Evolutionary conservation across 2,329 filamentous ascomycete species (phyloP).

Genomic region (Dactylonectria macrodidyma): DNA sequence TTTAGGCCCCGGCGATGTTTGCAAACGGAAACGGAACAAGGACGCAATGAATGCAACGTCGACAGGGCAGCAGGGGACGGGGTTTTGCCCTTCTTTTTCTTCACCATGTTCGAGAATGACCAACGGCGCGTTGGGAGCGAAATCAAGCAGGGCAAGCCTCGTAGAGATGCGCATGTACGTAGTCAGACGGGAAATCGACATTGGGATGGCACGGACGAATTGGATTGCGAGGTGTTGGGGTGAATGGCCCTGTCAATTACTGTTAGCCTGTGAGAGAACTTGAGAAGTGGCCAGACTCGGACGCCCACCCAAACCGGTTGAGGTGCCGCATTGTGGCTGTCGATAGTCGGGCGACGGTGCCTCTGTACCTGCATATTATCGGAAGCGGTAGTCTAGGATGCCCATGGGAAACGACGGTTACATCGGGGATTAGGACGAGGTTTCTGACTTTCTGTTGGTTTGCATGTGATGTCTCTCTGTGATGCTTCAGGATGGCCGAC

Average conservation of each 20-base stretch:
- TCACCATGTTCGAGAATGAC: not conserved
- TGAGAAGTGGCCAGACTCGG: not conserved
- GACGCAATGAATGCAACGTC: not conserved
- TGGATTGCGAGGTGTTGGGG: not conserved
- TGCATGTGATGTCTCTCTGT: not conserved
- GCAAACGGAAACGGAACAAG: conserved; percentile 12
- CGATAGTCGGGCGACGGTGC: conserved; percentile 17
- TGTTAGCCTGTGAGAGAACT: too few species aligned
- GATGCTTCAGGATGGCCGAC: not conserved
- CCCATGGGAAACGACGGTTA: conserved; percentile 17
- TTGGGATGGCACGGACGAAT: conserved; percentile 26
- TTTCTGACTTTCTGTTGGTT: not conserved
- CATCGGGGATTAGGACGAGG: conserved; percentile 24
- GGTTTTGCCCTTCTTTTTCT: not conserved
- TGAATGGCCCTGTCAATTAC: not conserved
- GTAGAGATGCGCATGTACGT: not conserved
- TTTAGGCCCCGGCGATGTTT: not conserved
- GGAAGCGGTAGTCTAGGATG: conserved; percentile 6
- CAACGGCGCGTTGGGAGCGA: not conserved
- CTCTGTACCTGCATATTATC: conserved; percentile 31
- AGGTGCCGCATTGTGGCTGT: conserved; percentile 20
- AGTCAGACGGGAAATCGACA: conserved; percentile 25
- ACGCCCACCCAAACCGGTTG: conserved; percentile 23
- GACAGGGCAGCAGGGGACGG: not conserved
- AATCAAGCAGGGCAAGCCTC: not conserved